Percentiles rank a stretch among this genome's conserved stretches.
Evolutionary conservation across 345 rosid genomes (phyloP).

Genomic region (Murraya paniculata): DNA sequence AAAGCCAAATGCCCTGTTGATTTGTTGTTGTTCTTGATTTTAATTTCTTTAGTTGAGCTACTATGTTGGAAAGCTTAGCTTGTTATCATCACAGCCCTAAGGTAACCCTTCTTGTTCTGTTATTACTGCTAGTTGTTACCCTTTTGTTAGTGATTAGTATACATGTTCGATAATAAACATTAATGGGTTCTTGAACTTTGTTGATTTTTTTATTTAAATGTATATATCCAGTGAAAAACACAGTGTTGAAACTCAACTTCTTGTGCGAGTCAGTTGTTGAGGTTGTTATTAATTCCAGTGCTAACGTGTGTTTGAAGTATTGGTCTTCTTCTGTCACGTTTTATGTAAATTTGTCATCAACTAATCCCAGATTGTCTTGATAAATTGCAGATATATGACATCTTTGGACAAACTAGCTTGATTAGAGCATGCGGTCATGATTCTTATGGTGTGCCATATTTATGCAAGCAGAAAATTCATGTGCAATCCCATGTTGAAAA

Average conservation of each 20-base stretch:
- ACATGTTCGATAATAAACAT: neutral
- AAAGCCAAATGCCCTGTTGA: slow-evolving; percentile 23
- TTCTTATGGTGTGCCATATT: slow-evolving; percentile 19
- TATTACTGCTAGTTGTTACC: neutral
- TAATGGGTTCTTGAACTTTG: neutral
- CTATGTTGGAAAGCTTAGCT: slow-evolving; percentile 55
- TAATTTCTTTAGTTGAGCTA: neutral
- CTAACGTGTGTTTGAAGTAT: too few species aligned
- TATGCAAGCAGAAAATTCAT: slow-evolving; percentile 23
- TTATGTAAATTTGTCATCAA: neutral
- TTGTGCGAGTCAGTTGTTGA: neutral
- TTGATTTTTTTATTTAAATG: neutral
- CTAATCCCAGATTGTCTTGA: slow-evolving; percentile 11
- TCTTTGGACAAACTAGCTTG: slow-evolving; percentile 34
- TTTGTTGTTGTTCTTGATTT: neutral
- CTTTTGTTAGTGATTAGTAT: neutral
- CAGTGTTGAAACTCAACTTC: too few species aligned
- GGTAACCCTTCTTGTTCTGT: slow-evolving; percentile 30
- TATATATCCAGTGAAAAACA: too few species aligned
- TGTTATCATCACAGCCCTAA: slow-evolving; percentile 47
- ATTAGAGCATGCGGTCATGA: slow-evolving; percentile 20
- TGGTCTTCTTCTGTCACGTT: neutral
- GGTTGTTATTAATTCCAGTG: neutral
- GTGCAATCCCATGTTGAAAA: slow-evolving; percentile 23
- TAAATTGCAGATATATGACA: slow-evolving; percentile 49